Evolutionary conservation across 805 yeast genomes (phyloP), one percentile per base, ranked within the genome.

Genomic region (Wickerhamomyces bisporus): DNA sequence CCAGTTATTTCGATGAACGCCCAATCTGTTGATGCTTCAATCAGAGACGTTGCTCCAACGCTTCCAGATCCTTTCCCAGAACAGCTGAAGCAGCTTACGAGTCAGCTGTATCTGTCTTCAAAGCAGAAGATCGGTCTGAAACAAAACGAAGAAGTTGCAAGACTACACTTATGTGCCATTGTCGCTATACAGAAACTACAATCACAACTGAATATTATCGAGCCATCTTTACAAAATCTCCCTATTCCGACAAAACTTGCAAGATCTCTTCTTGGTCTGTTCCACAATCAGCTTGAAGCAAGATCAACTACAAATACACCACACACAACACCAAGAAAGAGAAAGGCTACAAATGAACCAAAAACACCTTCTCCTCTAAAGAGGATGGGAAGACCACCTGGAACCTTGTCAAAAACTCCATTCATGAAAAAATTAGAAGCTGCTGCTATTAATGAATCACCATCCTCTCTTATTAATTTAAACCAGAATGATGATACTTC

Each of bases 81-180:
- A 6, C 56, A 61, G 30, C 53, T 77, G 23, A 49, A 66, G 11
- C 47, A 40, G 12, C 37, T 46, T 17, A 44, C 55, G 0, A 38
- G 11, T 53, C 65, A 15, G 61, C 61, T 53, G 55, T 71, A 63
- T 43, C 57, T 71, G 1, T 70, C 81, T 16, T 64, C 81, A n/a
- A 74, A 66, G 39, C 68, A 71, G 45, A 65, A 66, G 32, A 72
- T 73, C 42, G 55, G 60, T 3, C 55, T 82, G 17, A 69, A 75
- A 12, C 68, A 69, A 19, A 67, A 67, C 28, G 74, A 77, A 36
- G 89, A 83, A 45, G 62, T 73, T 2, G 87, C 86, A 2, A 63
- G 91, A 38, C 70, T 70, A 39, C 89, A 83, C 53, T 55, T 84
- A 11, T 79, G 87, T 55, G 83, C 87, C 5, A 75, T 63, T 44